A percentile compares a stretch with the other conserved stretches of the same genome.
phyloP scores from a whole-genome alignment of 805 yeast species.

The Wickerhamomyces canadensis region DNA sequence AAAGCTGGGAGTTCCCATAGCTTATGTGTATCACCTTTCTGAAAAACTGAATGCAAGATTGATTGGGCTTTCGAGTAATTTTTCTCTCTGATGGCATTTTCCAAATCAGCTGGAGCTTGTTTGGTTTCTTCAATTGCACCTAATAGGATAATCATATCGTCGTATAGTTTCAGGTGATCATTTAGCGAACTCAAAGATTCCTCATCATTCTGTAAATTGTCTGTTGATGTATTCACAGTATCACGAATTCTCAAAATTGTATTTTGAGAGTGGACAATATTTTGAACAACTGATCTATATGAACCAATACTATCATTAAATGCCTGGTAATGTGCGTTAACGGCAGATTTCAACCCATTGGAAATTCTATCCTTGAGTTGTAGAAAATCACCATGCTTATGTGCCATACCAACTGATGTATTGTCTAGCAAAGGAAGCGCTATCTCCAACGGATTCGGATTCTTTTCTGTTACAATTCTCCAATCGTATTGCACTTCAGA shows the following conservation, averaged over 20 bases:
- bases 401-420: constrained; percentile 88
- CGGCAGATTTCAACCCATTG: constrained; percentile 57
- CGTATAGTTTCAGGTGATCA: constrained; percentile 53
- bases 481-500: constrained; percentile 37
- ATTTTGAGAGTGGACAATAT: constrained; percentile 61
- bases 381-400: constrained; percentile 60
- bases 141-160: constrained; percentile 65
- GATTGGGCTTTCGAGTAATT: constrained; percentile 62
- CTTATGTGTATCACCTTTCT: constrained; percentile 42
- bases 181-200: constrained; percentile 37
- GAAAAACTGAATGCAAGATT: constrained; percentile 40
- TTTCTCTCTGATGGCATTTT: constrained; percentile 61
- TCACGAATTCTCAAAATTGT: constrained; percentile 44
- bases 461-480: constrained; percentile 42
- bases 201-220: constrained; percentile 4
- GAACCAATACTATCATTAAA: constrained; percentile 85
- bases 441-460: constrained; percentile 77
- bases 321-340: constrained; percentile 75
- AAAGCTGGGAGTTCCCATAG: constrained; percentile 57
- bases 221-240: constrained; percentile 27
- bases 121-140: constrained; percentile 60
- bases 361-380: constrained; percentile 54
- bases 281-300: constrained; percentile 62
- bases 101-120: constrained; percentile 56
- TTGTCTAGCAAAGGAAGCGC: constrained; percentile 81